phyloP scores from a whole-genome alignment of 805 yeast genomes.

The Trichomonascus vanleenenianus region DNA sequence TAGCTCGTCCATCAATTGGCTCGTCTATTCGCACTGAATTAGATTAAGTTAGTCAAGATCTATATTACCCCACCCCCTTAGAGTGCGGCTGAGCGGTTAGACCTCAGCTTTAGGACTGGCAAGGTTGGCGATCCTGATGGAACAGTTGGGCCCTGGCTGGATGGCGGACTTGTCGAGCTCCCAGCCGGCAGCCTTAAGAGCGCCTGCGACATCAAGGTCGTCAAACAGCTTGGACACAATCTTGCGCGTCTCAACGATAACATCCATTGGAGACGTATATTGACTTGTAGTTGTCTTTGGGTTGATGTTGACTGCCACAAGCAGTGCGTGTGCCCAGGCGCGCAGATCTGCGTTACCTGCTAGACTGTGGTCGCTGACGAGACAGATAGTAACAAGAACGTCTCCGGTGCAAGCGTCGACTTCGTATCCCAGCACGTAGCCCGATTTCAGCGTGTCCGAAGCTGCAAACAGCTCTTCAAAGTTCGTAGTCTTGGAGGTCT shows the following conservation, averaged over 20 bases:
- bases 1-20: too few relatives aligned
- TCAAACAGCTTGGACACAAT: slow-evolving; percentile 12
- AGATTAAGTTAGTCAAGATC: too few relatives aligned
- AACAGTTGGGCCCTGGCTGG: slow-evolving; percentile 15
- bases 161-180: slow-evolving; percentile 15
- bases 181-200: slow-evolving; percentile 19
- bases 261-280: slow-evolving; percentile 7
- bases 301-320: slow-evolving; percentile 14
- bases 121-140: slow-evolving; percentile 4
- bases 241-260: slow-evolving; percentile 8
- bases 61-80: not conserved
- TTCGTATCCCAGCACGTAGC: slow-evolving; percentile 16
- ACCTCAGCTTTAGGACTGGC: too few relatives aligned
- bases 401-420: slow-evolving; percentile 13
- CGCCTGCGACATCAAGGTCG: slow-evolving; percentile 12
- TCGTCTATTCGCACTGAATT: too few relatives aligned
- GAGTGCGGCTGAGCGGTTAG: too few relatives aligned
- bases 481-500: slow-evolving; percentile 9
- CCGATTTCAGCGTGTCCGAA: slow-evolving; percentile 8
- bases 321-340: slow-evolving; percentile 27
- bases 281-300: not conserved
- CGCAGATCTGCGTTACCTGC: slow-evolving; percentile 14
- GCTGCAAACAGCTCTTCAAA: slow-evolving; percentile 10
- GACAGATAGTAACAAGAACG: slow-evolving; percentile 11
- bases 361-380: slow-evolving; percentile 9